Percentiles rank a stretch among this genome's conserved stretches.
These are phyloP conservation scores for Trypanosoma congolense DNA, from an alignment of 208 protist genomes.

Conservation along the genomic window DNA sequence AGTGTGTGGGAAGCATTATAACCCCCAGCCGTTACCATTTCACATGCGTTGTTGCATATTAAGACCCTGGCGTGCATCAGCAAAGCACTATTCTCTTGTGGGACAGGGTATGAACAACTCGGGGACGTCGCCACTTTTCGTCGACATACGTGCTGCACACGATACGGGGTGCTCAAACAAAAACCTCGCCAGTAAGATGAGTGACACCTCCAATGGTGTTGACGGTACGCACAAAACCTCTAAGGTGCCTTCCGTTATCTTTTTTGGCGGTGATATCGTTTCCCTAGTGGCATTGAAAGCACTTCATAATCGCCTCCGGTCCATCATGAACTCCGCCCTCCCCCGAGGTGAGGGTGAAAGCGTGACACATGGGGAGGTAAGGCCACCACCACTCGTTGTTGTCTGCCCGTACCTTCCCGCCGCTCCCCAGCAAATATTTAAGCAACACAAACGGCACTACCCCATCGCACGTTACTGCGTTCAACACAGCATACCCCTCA, in stretches of 20 bases:
- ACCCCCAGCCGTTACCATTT: neutral
- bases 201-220: neutral
- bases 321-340: slow-evolving; percentile 5
- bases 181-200: neutral
- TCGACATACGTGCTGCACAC: no score
- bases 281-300: slow-evolving; percentile 67
- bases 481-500: slow-evolving; percentile 46
- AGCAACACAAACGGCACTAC: slow-evolving; percentile 58
- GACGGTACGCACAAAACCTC: neutral
- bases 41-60: slow-evolving; percentile 3
- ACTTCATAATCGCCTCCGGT: slow-evolving; percentile 54
- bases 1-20: no score
- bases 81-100: neutral
- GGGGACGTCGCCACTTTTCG: no score
- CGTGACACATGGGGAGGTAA: neutral
- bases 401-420: slow-evolving; percentile 68
- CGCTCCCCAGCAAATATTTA: slow-evolving; percentile 25
- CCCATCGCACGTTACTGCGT: slow-evolving; percentile 72
- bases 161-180: no score
- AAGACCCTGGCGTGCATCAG: neutral
- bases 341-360: neutral
- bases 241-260: slow-evolving; percentile 38
- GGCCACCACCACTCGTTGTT: slow-evolving; percentile 45
- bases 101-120: no score
- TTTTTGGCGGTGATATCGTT: slow-evolving; percentile 83